These are phyloP conservation scores for Pseudogymnoascus pannorum DNA, from an alignment of 2,329 filamentous ascomycete species.

Conservation along the genomic window DNA sequence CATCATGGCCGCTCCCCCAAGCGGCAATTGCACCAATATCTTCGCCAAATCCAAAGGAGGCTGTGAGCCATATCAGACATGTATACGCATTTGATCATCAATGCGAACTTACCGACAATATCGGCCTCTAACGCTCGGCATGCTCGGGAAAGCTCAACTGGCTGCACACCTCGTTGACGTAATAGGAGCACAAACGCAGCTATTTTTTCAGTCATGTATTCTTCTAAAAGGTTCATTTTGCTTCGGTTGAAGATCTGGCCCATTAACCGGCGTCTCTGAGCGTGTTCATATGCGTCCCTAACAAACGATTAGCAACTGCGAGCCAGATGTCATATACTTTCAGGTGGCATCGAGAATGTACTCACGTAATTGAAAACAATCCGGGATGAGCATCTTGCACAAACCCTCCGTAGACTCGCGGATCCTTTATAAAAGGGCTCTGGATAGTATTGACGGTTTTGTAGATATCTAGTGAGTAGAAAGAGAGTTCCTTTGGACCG, in stretches of 20 bases:
- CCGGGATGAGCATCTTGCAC: constrained; percentile 13
- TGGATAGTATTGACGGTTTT: constrained; percentile 5
- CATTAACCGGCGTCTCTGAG: constrained; percentile 26
- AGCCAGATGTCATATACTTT: neutral
- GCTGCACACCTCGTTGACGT: neutral
- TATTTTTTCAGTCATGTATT: constrained; percentile 21
- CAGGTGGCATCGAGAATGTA: neutral
- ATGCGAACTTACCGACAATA: constrained; percentile 8
- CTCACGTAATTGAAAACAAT: constrained; percentile 12
- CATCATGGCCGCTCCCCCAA: constrained; percentile 20
- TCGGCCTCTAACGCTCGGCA: constrained; percentile 10
- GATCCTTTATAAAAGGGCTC: constrained; percentile 11
- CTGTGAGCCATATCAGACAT: constrained; percentile 14
- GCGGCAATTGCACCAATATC: constrained; percentile 19
- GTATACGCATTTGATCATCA: neutral
- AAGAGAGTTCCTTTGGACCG: constrained; percentile 13
- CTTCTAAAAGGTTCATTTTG: constrained; percentile 24
- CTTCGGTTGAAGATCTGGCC: constrained; percentile 25
- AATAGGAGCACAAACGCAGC: constrained; percentile 14
- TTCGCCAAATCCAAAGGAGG: constrained; percentile 25
- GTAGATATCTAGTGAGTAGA: constrained; percentile 14
- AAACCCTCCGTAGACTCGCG: constrained; percentile 11
- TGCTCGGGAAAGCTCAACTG: constrained; percentile 5
- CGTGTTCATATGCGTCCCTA: constrained; percentile 24
- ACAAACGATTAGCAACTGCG: neutral